Conservation (phyloP, 306 rosid genomes). For the Malus orientalis region DNA sequence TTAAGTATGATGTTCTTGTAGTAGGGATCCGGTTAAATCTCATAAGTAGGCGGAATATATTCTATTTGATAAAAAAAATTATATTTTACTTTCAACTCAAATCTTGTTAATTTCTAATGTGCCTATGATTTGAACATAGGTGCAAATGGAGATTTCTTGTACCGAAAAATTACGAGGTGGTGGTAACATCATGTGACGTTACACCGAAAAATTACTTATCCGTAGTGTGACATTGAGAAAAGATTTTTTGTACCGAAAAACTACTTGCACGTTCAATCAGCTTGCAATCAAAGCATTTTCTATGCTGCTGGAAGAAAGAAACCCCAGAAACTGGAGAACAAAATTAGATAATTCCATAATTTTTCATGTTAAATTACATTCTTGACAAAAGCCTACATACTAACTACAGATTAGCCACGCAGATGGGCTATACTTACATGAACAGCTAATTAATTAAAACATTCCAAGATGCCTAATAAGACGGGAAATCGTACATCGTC, state of each 20-base stretch:
- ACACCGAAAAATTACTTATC: too few relatives aligned
- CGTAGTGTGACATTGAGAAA: too few relatives aligned
- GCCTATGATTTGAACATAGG: not conserved
- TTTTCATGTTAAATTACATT: too few relatives aligned
- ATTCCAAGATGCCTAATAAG: not conserved
- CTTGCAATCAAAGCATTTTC: not conserved
- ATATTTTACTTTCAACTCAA: not conserved
- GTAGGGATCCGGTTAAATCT: not conserved
- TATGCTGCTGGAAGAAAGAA: not conserved
- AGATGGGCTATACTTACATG: too few relatives aligned
- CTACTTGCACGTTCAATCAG: too few relatives aligned
- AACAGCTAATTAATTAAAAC: not conserved
- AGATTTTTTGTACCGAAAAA: too few relatives aligned
- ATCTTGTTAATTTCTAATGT: not conserved
- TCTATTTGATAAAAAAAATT: not conserved
- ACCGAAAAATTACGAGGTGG: too few relatives aligned
- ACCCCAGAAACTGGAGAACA: not conserved
- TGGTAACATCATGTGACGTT: too few relatives aligned
- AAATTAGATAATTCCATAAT: too few relatives aligned
- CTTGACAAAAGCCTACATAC: too few relatives aligned
- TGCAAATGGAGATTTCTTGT: too few relatives aligned
- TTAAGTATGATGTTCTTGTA: not conserved
- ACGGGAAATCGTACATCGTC: not conserved
- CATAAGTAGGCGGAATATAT: not conserved
- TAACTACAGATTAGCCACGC: not conserved